Conservation (phyloP, 441 rosid genomes). For the Erysimum cheiri region DNA sequence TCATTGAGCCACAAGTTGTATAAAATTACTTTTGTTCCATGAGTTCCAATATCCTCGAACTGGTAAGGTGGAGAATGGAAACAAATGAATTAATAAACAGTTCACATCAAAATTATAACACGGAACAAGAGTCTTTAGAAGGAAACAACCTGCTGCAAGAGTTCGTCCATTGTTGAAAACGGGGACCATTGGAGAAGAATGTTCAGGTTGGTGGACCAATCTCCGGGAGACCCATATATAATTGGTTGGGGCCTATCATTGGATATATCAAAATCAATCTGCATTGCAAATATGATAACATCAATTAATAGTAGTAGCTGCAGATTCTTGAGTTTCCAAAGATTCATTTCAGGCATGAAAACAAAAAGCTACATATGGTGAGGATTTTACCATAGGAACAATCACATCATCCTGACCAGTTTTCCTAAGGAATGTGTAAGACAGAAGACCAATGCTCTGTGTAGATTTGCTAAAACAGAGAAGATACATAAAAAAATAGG, state of each 20-base stretch:
- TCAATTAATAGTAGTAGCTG: neutral
- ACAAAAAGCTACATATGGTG: neutral
- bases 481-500: conserved; percentile 5
- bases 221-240: conserved; percentile 72
- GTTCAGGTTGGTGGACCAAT: conserved; percentile 82
- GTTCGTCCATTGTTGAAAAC: conserved; percentile 75
- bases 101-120: neutral
- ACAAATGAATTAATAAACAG: conserved; percentile 23
- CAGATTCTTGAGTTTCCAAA: neutral
- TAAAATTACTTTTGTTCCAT: conserved; percentile 86
- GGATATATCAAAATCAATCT: conserved; percentile 91
- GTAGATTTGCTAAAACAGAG: conserved; percentile 73
- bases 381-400: conserved; percentile 88
- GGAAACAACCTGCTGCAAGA: conserved; percentile 78
- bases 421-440: conserved; percentile 83
- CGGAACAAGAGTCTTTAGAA: neutral
- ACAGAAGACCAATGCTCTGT: conserved; percentile 91
- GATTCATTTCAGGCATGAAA: conserved; percentile 6
- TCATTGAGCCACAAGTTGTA: conserved; percentile 98
- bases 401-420: conserved; percentile 96
- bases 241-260: conserved; percentile 68
- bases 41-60: conserved; percentile 87
- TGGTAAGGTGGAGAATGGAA: conserved; percentile 43
- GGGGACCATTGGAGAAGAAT: conserved; percentile 96
- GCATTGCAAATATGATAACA: conserved; percentile 41